Percentiles rank a stretch among this genome's conserved stretches.
phyloP scores from a whole-genome alignment of 2,329 filamentous ascomycete species.

The Chaetothyriales sp. region DNA sequence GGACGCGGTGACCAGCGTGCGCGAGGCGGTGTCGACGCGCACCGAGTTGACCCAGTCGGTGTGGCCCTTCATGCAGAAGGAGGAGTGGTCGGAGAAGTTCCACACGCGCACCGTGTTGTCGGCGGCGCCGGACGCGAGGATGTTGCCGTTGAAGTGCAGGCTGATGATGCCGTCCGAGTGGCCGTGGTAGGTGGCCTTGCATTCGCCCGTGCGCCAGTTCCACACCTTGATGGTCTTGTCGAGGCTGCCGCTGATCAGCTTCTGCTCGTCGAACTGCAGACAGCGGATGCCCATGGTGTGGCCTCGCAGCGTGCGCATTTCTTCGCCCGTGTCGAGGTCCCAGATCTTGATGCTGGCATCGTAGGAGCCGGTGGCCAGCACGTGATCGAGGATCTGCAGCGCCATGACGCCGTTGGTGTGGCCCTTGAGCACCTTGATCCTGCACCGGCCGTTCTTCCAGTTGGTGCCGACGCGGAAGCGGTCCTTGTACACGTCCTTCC shows the following conservation, averaged over 20 bases:
- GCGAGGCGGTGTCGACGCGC: slow-evolving; percentile 64
- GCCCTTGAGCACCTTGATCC: slow-evolving; percentile 69
- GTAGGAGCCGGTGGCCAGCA: slow-evolving; percentile 87
- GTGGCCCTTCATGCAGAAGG: slow-evolving; percentile 69
- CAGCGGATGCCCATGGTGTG: slow-evolving; percentile 75
- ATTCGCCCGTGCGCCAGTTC: slow-evolving; percentile 90
- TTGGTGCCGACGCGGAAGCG: slow-evolving; percentile 91
- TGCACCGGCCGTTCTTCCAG: slow-evolving; percentile 90
- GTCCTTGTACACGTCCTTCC: slow-evolving; percentile 96
- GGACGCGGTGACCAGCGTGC: slow-evolving; percentile 81
- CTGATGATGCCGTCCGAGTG: slow-evolving; percentile 75
- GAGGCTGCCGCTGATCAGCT: slow-evolving; percentile 78
- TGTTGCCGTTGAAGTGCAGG: slow-evolving; percentile 72
- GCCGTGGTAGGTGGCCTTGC: slow-evolving; percentile 64
- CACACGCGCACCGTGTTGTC: slow-evolving; percentile 86
- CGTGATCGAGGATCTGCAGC: slow-evolving; percentile 70
- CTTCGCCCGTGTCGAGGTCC: slow-evolving; percentile 79
- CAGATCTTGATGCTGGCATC: slow-evolving; percentile 92
- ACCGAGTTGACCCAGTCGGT: slow-evolving; percentile 96
- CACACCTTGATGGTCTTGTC: slow-evolving; percentile 83
- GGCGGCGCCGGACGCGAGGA: slow-evolving; percentile 76
- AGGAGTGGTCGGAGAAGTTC: slow-evolving; percentile 74
- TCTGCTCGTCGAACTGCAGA: slow-evolving; percentile 83
- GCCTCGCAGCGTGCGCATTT: slow-evolving; percentile 69
- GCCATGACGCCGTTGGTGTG: slow-evolving; percentile 80